Evolutionary conservation across 2,329 filamentous ascomycete genomes (phyloP), one percentile per base, ranked within the genome.

Genomic region (Teratosphaeria gauchensis): DNA sequence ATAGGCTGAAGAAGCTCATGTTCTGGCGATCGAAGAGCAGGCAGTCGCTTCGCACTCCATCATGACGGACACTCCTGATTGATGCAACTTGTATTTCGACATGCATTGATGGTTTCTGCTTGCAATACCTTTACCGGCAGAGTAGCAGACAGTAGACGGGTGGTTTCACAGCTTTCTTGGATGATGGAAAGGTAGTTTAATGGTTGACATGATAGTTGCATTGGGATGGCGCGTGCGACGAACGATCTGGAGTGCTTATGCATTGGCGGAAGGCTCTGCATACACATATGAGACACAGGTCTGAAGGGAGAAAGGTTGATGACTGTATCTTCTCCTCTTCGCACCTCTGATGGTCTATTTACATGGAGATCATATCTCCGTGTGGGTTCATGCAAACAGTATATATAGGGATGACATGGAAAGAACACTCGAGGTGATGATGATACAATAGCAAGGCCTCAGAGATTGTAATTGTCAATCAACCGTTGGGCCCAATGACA

Each of bases 1-100:
- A 85, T 70, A 82, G 87, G 32, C 74, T 91, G 42, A 87, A 88
- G 70, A 86, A 87, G 56, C 80, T 91, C 76, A 84, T 90, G 80
- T 92, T 92, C 72, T 92, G 87, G 87, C 89, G 87, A 73, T 77
- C 79, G 9, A 84, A 80, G 67, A 64, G 61, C 59, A 61, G 65
- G 63, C 64, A 62, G 51, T 58, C 58, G 24, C 57, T 58, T 30
- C 56, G 28, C 11, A 48, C n/a, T 21, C 5, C 51, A 31, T 8
- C 21, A 30, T 33, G 51, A 19, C 11, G 14, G 30, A 9, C 5
- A 30, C 24, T 11, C 16, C 19, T 48, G 42, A 48, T 48, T 21
- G n/a, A 48, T 48, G 42, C 8, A 14, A 48, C 9, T 21, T 4
- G 42, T 48, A 28, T 24, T 24, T 48, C n/a, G 42, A 48, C 42